Evolutionary conservation across 192 early-diverging fungal species (phyloP).

Genomic region (Coemansia sp.): DNA sequence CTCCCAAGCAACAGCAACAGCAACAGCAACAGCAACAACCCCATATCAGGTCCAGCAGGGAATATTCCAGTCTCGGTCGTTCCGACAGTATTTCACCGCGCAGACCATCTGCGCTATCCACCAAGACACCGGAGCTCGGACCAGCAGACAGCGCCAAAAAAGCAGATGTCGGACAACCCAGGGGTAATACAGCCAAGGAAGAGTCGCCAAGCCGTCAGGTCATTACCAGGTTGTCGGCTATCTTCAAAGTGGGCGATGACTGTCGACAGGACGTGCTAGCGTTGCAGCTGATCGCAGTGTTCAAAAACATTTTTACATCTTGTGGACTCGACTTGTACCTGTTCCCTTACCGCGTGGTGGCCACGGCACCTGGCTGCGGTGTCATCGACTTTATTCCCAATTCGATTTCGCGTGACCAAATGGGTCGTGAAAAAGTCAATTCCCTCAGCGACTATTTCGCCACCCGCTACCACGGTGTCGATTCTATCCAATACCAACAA

Average conservation of each 20-base stretch:
- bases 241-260: conserved; percentile 99
- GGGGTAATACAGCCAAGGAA: neutral
- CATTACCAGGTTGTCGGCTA: conserved; percentile 76
- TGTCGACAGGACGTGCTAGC: conserved; percentile 99
- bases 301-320: conserved; percentile 92
- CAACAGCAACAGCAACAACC: neutral
- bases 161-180: neutral
- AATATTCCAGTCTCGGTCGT: conserved; percentile 12
- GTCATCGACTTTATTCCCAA: conserved; percentile 98
- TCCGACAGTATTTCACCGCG: conserved; percentile 11
- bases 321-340: conserved; percentile 93
- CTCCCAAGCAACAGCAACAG: conserved; percentile 9
- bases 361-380: conserved; percentile 95
- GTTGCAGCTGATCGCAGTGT: conserved; percentile 94
- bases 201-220: conserved; percentile 3
- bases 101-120: neutral
- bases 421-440: conserved; percentile 98
- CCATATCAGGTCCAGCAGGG: conserved; percentile 35
- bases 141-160: neutral
- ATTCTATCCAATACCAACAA: conserved; percentile 86
- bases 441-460: conserved; percentile 94
- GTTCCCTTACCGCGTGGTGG: conserved; percentile 96
- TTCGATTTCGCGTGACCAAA: conserved; percentile 95
- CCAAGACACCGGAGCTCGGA: neutral
- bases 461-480: conserved; percentile 85